A percentile compares a stretch with the other conserved stretches of the same genome.
Conservation (phyloP, 2,329 filamentous ascomycete species). For the Ceratocystis albifundus region DNA sequence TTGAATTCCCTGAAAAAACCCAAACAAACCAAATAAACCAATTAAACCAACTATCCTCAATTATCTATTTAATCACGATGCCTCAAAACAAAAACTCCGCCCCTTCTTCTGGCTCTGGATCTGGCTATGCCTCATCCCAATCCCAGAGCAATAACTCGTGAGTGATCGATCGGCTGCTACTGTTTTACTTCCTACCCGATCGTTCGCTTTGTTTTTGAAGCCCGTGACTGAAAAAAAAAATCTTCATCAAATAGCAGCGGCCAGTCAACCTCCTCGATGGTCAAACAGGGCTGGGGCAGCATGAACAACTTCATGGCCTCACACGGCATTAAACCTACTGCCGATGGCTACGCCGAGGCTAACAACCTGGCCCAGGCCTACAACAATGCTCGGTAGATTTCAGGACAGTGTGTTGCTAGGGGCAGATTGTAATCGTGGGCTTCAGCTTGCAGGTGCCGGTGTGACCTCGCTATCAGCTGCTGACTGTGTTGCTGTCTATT, state of each 20-base stretch:
- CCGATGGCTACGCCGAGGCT: not conserved
- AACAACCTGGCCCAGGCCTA: not conserved
- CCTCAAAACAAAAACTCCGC: not conserved
- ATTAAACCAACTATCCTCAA: not conserved
- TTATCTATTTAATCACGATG: not conserved
- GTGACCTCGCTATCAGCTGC: not conserved
- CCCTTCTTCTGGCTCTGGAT: not conserved
- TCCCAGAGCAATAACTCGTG: not conserved
- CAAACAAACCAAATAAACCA: not conserved
- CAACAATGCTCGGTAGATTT: not conserved
- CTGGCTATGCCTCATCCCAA: not conserved
- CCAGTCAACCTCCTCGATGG: constrained; percentile 22
- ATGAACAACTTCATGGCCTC: constrained; percentile 7
- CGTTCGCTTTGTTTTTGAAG: no score
- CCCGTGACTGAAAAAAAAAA: no score
- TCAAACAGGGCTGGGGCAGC: not conserved
- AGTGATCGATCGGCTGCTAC: not conserved
- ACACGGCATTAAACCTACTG: not conserved
- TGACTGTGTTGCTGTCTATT: not conserved
- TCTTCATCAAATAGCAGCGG: constrained; percentile 27
- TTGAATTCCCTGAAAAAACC: not conserved
- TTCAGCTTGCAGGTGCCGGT: not conserved
- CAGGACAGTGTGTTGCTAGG: not conserved
- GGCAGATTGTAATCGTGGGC: no score
- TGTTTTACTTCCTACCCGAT: not conserved